These are phyloP conservation scores for Saccharomycopsis olivae DNA, from an alignment of 805 yeast species.

Conservation along the genomic window DNA sequence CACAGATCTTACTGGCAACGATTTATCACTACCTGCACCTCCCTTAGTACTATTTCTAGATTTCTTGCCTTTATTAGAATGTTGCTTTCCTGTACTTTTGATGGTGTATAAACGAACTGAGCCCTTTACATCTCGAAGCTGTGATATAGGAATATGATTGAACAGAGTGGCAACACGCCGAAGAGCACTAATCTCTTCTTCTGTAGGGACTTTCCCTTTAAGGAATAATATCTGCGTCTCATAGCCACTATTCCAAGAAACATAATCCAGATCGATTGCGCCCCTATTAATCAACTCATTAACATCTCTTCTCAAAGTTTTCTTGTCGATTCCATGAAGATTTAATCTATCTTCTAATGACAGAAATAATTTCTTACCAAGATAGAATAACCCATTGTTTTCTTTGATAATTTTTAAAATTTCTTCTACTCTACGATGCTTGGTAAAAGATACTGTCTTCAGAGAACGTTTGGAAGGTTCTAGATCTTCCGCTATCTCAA, in stretches of 20 bases:
- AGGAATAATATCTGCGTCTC: neutral
- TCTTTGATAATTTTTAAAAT: conserved; percentile 4
- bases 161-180: neutral
- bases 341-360: neutral
- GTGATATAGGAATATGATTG: neutral
- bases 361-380: neutral
- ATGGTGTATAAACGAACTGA: conserved; percentile 1
- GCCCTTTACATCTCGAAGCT: no score
- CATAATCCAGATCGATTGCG: neutral
- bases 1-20: no score
- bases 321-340: conserved; percentile 1
- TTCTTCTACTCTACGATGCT: neutral
- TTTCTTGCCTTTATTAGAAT: neutral
- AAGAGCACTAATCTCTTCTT: conserved; percentile 2
- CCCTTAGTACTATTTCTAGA: neutral
- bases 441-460: conserved; percentile 2
- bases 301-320: conserved; percentile 6
- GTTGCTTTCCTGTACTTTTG: neutral
- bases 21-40: neutral
- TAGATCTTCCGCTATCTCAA: neutral
- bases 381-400: conserved; percentile 1
- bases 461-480: neutral
- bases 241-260: neutral
- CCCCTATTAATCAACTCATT: neutral
- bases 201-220: neutral